Conservation (phyloP, 1,284 basidiomycete genomes). For the Ganoderma lucidum region DNA sequence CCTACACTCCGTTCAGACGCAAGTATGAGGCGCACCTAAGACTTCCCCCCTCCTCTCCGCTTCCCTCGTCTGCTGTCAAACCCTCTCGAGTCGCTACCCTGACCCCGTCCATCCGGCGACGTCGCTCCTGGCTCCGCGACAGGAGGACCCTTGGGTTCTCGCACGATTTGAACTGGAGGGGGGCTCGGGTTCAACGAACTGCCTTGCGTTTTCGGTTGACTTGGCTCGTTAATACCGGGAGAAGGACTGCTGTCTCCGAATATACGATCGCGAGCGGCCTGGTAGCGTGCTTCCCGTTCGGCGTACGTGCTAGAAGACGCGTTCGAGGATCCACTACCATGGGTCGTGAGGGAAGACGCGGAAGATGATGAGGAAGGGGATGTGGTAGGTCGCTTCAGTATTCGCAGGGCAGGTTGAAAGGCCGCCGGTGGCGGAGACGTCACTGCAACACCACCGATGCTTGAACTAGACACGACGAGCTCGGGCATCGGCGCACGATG, state of each 20-base stretch:
- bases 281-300: slow-evolving; percentile 48
- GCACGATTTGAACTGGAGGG: slow-evolving; percentile 20
- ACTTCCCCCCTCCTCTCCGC: slow-evolving; percentile 14
- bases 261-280: slow-evolving; percentile 49
- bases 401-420: slow-evolving; percentile 46
- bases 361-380: slow-evolving; percentile 27
- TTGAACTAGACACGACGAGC: slow-evolving; percentile 47
- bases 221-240: neutral
- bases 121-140: neutral
- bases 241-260: slow-evolving; percentile 34
- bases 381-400: slow-evolving; percentile 46
- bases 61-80: slow-evolving; percentile 25
- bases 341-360: slow-evolving; percentile 11
- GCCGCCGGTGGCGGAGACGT: slow-evolving; percentile 45
- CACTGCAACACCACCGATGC: slow-evolving; percentile 29
- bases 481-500: slow-evolving; percentile 55
- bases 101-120: neutral
- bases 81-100: slow-evolving; percentile 16
- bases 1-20: neutral
- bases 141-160: slow-evolving; percentile 25
- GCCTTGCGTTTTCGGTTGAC: neutral
- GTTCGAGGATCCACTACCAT: neutral
- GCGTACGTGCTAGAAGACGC: slow-evolving; percentile 36
- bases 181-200: neutral
- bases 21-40: slow-evolving; percentile 7